Evolutionary conservation across 2,329 filamentous ascomycete species (phyloP).

Genomic region (Botrytis squamosa): DNA sequence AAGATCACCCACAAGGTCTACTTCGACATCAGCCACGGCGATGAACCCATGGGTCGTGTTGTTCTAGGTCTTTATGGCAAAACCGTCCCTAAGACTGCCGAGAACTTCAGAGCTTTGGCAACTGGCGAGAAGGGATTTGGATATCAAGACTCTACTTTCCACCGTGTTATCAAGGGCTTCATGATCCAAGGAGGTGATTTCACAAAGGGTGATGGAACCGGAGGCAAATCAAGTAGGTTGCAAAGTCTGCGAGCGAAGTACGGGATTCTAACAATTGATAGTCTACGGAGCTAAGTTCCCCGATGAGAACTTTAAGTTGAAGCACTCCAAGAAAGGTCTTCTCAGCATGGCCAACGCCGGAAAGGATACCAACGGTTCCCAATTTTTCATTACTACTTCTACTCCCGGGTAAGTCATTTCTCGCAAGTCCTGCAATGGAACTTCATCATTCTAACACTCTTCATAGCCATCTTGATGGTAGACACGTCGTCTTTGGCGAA

Average conservation of each 20-base stretch:
- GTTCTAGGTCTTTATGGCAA: slow-evolving; percentile 84
- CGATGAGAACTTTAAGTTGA: slow-evolving; percentile 94
- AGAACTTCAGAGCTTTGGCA: slow-evolving; percentile 77
- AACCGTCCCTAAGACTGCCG: slow-evolving; percentile 73
- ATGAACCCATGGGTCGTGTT: slow-evolving; percentile 70
- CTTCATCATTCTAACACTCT: slow-evolving; percentile 26
- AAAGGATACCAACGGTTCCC: slow-evolving; percentile 82
- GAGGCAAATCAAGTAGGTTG: slow-evolving; percentile 76
- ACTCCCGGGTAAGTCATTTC: slow-evolving; percentile 60
- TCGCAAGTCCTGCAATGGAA: not conserved
- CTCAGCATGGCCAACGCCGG: slow-evolving; percentile 85
- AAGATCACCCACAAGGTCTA: slow-evolving; percentile 96
- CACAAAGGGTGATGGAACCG: slow-evolving; percentile 77
- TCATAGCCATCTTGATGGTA: slow-evolving; percentile 73
- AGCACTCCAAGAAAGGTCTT: slow-evolving; percentile 81
- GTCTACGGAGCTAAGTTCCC: slow-evolving; percentile 81
- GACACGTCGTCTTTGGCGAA: slow-evolving; percentile 86
- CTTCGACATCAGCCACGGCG: slow-evolving; percentile 79
- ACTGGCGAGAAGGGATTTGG: slow-evolving; percentile 63
- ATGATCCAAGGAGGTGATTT: slow-evolving; percentile 94
- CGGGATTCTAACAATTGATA: slow-evolving; percentile 38
- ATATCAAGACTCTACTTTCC: slow-evolving; percentile 54
- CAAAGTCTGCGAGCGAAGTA: not conserved
- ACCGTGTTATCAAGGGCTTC: slow-evolving; percentile 86
- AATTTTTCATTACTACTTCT: slow-evolving; percentile 89